These are phyloP conservation scores for Phialocephala sp. DNA, from an alignment of 2,329 filamentous ascomycete genomes.

Conservation along the genomic window DNA sequence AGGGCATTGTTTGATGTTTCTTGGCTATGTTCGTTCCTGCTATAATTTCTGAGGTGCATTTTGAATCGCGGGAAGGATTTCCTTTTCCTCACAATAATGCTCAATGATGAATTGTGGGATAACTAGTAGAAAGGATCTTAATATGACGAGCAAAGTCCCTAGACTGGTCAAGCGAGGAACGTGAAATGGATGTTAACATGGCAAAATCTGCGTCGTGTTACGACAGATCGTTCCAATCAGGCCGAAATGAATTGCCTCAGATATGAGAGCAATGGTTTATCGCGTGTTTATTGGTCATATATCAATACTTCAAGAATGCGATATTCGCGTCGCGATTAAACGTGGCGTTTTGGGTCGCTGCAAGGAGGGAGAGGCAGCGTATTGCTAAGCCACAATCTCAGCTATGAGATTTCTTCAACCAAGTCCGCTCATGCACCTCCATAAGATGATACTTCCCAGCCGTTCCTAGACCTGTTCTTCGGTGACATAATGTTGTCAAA, in stretches of 20 bases:
- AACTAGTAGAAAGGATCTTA: background rate
- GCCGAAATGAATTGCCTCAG: background rate
- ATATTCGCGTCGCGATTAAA: too few relatives aligned
- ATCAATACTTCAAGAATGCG: background rate
- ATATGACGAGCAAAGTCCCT: background rate
- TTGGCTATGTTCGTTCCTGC: conserved; percentile 7
- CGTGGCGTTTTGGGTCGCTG: background rate
- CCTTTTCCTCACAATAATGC: background rate
- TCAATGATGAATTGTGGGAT: background rate
- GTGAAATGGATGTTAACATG: background rate
- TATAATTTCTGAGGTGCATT: conserved; percentile 9
- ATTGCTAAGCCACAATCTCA: background rate
- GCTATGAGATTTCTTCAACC: background rate
- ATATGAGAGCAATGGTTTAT: background rate
- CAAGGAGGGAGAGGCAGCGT: background rate
- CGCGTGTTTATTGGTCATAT: background rate
- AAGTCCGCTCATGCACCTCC: background rate
- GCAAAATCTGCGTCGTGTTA: background rate
- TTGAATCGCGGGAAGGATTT: background rate
- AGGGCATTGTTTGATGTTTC: conserved; percentile 29
- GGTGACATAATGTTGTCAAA: background rate
- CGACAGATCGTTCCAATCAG: background rate
- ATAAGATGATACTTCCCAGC: background rate
- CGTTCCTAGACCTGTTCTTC: background rate
- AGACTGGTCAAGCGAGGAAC: background rate